Evolutionary conservation across 2,329 filamentous ascomycete genomes (phyloP).

Genomic region (Purpureocillium lavendulum): DNA sequence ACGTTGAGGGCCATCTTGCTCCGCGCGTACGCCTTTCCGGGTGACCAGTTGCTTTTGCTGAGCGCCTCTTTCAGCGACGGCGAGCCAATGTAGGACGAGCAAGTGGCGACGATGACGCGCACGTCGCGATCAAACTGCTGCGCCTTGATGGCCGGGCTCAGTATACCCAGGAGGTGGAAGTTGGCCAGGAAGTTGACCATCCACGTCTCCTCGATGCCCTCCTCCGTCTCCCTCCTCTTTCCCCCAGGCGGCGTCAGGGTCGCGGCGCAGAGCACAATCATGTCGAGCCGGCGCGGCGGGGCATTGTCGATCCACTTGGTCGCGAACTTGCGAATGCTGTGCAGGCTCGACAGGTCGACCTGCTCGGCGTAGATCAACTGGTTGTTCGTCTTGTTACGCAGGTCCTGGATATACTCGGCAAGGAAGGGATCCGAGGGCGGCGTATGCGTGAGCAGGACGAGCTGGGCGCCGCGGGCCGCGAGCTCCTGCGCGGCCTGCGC

Average conservation of each 20-base stretch:
- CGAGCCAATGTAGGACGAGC: conserved; percentile 77
- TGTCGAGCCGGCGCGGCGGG: conserved; percentile 80
- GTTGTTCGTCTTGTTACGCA: conserved; percentile 70
- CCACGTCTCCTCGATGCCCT: conserved; percentile 85
- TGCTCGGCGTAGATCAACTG: conserved; percentile 91
- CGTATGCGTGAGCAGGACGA: conserved; percentile 81
- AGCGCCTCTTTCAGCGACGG: conserved; percentile 52
- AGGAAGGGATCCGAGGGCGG: conserved; percentile 79
- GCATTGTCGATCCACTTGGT: conserved; percentile 98
- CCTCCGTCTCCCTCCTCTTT: conserved; percentile 52
- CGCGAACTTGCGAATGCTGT: conserved; percentile 86
- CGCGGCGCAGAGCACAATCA: conserved; percentile 81
- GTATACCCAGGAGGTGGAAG: conserved; percentile 86
- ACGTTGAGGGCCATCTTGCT: conserved; percentile 76
- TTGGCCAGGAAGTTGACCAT: conserved; percentile 93
- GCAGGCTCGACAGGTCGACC: conserved; percentile 79
- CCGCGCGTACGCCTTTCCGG: conserved; percentile 51
- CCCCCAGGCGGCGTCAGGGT: conserved; percentile 63
- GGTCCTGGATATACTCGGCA: conserved; percentile 83
- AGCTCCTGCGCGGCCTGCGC: conserved; percentile 67
- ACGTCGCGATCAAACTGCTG: conserved; percentile 94
- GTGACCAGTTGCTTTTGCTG: conserved; percentile 43
- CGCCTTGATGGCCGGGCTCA: conserved; percentile 81
- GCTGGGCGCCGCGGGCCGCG: conserved; percentile 75
- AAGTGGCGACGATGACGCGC: conserved; percentile 77